Evolutionary conservation across 768 basidiomycete genomes (phyloP).

Genomic region (Suillus luteus): DNA sequence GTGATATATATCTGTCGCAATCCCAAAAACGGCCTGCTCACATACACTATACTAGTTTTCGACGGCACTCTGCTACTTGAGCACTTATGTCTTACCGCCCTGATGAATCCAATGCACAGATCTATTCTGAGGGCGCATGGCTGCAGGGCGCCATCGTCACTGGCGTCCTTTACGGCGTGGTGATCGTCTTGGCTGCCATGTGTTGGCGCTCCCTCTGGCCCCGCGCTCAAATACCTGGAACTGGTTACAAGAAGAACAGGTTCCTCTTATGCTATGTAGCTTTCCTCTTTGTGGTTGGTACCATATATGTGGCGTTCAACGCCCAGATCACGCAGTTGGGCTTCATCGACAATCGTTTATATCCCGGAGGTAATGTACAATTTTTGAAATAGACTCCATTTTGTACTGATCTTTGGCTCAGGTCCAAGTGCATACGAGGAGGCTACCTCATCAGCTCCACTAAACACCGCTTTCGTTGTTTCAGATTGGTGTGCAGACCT

Average conservation of each 20-base stretch:
- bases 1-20: background rate
- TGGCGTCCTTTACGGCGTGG: slow-evolving; percentile 29
- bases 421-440: slow-evolving; percentile 29
- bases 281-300: slow-evolving; percentile 30
- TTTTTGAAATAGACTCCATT: too few species aligned
- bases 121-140: slow-evolving; percentile 33
- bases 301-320: slow-evolving; percentile 28
- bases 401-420: background rate
- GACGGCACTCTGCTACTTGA: background rate
- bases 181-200: slow-evolving; percentile 28
- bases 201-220: slow-evolving; percentile 31
- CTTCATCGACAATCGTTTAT: slow-evolving; percentile 34
- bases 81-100: slow-evolving; percentile 20
- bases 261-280: slow-evolving; percentile 34
- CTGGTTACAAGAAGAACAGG: slow-evolving; percentile 20
- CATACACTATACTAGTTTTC: background rate
- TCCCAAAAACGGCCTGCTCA: background rate
- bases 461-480: slow-evolving; percentile 32
- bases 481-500: slow-evolving; percentile 35
- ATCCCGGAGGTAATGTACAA: slow-evolving; percentile 30
- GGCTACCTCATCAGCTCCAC: slow-evolving; percentile 25
- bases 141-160: slow-evolving; percentile 33
- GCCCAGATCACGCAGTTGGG: slow-evolving; percentile 30
- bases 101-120: slow-evolving; percentile 13
- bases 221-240: slow-evolving; percentile 18